Conservation (phyloP, 495 filamentous ascomycete species). For the Daldinia childiae region DNA sequence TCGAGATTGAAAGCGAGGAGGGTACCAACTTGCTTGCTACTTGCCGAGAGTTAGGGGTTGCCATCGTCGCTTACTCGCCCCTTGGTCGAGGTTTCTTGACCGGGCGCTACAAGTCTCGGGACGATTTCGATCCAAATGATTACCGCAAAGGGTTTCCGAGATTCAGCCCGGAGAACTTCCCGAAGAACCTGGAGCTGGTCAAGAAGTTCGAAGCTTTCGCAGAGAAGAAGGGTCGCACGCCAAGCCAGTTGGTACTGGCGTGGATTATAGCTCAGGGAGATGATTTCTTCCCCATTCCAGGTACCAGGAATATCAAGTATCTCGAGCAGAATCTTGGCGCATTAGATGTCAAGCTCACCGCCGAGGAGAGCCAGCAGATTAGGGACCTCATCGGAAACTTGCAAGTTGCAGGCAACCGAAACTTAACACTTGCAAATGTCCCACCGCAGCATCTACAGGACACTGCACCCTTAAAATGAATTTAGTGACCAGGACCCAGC, state of each 20-base stretch:
- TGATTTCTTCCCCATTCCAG: conserved; percentile 65
- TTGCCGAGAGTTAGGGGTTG: conserved; percentile 59
- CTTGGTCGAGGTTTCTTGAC: conserved; percentile 61
- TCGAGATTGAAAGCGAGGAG: conserved; percentile 54
- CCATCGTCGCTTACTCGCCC: conserved; percentile 59
- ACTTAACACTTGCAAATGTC: conserved; percentile 2
- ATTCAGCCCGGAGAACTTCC: conserved; percentile 63
- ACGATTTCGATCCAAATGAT: conserved; percentile 55
- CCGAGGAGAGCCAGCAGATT: conserved; percentile 25
- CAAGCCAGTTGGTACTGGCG: conserved; percentile 62
- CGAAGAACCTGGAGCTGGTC: conserved; percentile 63
- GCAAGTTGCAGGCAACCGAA: conserved; percentile 15
- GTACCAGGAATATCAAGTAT: conserved; percentile 65
- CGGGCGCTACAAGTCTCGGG: conserved; percentile 45
- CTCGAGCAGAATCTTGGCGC: conserved; percentile 67
- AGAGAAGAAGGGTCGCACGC: conserved; percentile 56
- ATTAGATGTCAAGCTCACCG: conserved; percentile 53
- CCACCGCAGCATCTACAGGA: conserved; percentile 20
- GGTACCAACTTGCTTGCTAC: conserved; percentile 51
- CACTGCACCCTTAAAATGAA: conserved; percentile 19
- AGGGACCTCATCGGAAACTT: conserved; percentile 29
- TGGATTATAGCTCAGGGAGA: conserved; percentile 68
- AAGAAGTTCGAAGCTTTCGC: conserved; percentile 58
- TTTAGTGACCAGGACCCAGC: neutral
- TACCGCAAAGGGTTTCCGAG: conserved; percentile 52